phyloP scores from a whole-genome alignment of 1,139 yeast species.

The Taphrina wiesneri region DNA sequence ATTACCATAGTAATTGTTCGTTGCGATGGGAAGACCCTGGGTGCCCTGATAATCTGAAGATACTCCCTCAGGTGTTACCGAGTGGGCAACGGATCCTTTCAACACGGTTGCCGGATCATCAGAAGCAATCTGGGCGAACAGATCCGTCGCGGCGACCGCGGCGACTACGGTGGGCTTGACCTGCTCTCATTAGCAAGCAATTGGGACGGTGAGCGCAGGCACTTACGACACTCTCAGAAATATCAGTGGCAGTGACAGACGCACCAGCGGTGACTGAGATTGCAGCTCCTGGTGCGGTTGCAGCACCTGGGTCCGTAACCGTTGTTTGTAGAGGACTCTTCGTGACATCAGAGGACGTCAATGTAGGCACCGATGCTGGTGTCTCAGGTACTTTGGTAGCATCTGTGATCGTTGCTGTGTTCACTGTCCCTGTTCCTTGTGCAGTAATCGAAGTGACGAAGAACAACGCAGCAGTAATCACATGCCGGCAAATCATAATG shows the following conservation, averaged over 20 bases:
- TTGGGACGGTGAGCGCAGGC: background rate
- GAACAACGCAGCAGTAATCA: background rate
- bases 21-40: slow-evolving; percentile 48
- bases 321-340: slow-evolving; percentile 10
- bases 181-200: slow-evolving; percentile 3
- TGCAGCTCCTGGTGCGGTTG: slow-evolving; percentile 15
- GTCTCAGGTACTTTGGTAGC: slow-evolving; percentile 19
- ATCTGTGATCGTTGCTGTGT: slow-evolving; percentile 27
- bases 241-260: background rate
- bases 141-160: slow-evolving; percentile 19
- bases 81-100: slow-evolving; percentile 16
- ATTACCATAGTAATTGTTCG: slow-evolving; percentile 72
- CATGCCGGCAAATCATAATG: background rate
- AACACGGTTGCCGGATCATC: slow-evolving; percentile 32
- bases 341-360: background rate
- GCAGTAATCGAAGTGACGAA: background rate
- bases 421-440: slow-evolving; percentile 4
- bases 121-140: slow-evolving; percentile 28
- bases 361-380: slow-evolving; percentile 10
- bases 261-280: slow-evolving; percentile 12
- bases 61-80: slow-evolving; percentile 1
- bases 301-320: background rate
- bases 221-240: slow-evolving; percentile 6
- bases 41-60: slow-evolving; percentile 4
- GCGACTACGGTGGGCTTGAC: slow-evolving; percentile 31